These are phyloP conservation scores for Phlyctochytrium planicorne DNA, from an alignment of 192 early-diverging fungal genomes.

Conservation along the genomic window DNA sequence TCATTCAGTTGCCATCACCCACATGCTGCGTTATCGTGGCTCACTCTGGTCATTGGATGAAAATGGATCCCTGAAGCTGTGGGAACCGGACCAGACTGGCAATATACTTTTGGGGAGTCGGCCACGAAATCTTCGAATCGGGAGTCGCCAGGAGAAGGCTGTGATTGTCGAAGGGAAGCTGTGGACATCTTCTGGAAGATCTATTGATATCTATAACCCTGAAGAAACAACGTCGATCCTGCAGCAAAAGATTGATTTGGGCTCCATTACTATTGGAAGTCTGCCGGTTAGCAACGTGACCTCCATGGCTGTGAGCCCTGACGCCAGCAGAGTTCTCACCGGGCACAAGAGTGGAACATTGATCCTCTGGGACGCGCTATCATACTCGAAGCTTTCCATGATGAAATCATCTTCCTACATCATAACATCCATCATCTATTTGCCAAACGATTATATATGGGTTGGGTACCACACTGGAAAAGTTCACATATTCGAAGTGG, in stretches of 20 bases:
- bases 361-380: slow-evolving; percentile 61
- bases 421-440: slow-evolving; percentile 60
- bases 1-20: slow-evolving; percentile 51
- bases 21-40: slow-evolving; percentile 54
- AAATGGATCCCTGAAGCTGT: slow-evolving; percentile 56
- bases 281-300: slow-evolving; percentile 51
- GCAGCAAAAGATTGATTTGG: slow-evolving; percentile 23
- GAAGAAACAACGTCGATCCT: slow-evolving; percentile 39
- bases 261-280: slow-evolving; percentile 14
- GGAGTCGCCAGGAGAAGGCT: neutral
- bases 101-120: slow-evolving; percentile 15
- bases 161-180: slow-evolving; percentile 45
- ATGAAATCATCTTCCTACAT: slow-evolving; percentile 62
- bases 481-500: slow-evolving; percentile 68
- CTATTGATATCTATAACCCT: slow-evolving; percentile 56
- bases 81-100: slow-evolving; percentile 39
- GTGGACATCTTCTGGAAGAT: slow-evolving; percentile 62
- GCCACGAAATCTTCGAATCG: slow-evolving; percentile 45
- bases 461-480: slow-evolving; percentile 75
- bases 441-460: slow-evolving; percentile 70
- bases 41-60: slow-evolving; percentile 71
- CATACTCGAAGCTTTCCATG: slow-evolving; percentile 42
- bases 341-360: slow-evolving; percentile 83
- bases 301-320: slow-evolving; percentile 46
- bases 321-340: slow-evolving; percentile 48